Conservation (phyloP, 306 rosid species). For the Inga leiocalycina region DNA sequence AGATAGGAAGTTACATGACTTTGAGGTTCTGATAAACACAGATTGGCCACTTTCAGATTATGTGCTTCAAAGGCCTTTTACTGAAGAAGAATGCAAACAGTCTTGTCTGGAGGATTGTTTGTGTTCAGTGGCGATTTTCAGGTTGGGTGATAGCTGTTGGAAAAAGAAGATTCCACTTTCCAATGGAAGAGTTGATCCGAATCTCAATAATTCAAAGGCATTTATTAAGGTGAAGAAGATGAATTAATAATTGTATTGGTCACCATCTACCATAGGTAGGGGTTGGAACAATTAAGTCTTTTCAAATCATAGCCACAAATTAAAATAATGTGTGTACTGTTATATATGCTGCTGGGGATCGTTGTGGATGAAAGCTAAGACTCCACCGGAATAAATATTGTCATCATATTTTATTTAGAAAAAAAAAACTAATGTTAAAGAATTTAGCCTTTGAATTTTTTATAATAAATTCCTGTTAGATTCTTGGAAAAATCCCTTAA, state of each 20-base stretch:
- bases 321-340: background rate
- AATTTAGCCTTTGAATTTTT: too few relatives aligned
- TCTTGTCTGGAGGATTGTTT: constrained; percentile 40
- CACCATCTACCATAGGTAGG: background rate
- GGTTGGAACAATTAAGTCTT: background rate
- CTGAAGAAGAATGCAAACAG: constrained; percentile 9
- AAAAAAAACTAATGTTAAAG: too few relatives aligned
- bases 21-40: background rate
- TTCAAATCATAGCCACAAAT: background rate
- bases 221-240: constrained; percentile 34
- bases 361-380: background rate
- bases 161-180: constrained; percentile 38
- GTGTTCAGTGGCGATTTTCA: constrained; percentile 15
- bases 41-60: constrained; percentile 25
- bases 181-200: constrained; percentile 19
- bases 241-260: background rate
- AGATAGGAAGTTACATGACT: background rate
- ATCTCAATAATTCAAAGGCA: constrained; percentile 10
- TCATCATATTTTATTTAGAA: background rate
- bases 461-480: too few relatives aligned
- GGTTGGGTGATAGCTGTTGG: constrained; percentile 27
- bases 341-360: background rate
- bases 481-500: too few relatives aligned
- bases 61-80: constrained; percentile 11
- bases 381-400: background rate